Conservation (phyloP, 345 rosid genomes). For the Lenwebbia sp. region DNA sequence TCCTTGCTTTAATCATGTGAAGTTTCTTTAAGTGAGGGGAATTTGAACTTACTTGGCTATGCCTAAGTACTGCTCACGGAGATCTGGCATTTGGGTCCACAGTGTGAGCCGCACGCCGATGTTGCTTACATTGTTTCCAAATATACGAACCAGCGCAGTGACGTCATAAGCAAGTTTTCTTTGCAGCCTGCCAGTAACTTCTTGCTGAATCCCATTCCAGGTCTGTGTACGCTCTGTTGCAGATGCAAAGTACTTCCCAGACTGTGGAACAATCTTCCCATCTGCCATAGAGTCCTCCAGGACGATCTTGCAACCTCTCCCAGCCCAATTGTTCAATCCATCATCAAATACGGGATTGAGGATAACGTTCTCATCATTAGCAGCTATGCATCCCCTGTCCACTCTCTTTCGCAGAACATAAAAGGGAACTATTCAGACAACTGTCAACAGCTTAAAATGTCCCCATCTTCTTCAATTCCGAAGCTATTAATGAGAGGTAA, state of each 20-base stretch:
- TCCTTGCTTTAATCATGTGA: neutral
- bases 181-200: slow-evolving; percentile 71
- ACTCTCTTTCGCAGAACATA: slow-evolving; percentile 9
- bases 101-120: slow-evolving; percentile 61
- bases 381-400: neutral
- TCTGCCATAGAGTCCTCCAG: slow-evolving; percentile 72
- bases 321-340: slow-evolving; percentile 86
- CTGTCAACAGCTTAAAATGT: neutral
- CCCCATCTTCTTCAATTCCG: neutral
- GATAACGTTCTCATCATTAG: slow-evolving; percentile 51
- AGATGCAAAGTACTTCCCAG: slow-evolving; percentile 70
- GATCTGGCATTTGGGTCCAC: slow-evolving; percentile 61
- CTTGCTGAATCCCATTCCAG: slow-evolving; percentile 95
- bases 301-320: slow-evolving; percentile 79
- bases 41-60: slow-evolving; percentile 51
- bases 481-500: neutral
- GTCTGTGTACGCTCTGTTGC: slow-evolving; percentile 75
- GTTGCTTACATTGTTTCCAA: slow-evolving; percentile 45
- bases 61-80: slow-evolving; percentile 72
- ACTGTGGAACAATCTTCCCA: slow-evolving; percentile 59
- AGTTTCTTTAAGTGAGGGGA: neutral
- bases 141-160: slow-evolving; percentile 60
- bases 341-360: slow-evolving; percentile 66
- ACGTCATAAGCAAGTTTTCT: slow-evolving; percentile 72
- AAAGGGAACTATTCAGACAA: neutral